Evolutionary conservation across 495 filamentous ascomycete species (phyloP), one percentile per base, ranked within the genome.

Genomic region (Lasiosphaeris hirsuta): DNA sequence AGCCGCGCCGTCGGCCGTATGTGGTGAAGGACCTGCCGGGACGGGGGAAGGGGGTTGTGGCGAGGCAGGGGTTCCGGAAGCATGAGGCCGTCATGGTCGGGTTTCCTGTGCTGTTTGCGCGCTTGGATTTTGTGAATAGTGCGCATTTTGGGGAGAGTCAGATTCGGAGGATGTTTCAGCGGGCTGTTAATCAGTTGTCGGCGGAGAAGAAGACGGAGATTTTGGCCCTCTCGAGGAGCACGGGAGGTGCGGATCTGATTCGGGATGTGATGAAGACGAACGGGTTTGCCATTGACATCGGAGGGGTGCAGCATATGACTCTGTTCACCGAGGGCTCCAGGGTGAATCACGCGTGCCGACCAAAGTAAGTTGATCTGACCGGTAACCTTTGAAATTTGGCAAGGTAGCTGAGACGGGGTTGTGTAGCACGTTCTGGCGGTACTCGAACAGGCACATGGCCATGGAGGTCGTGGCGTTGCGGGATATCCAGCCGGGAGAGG

Each of bases 241-340:
- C 81, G 1, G 86, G 86, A 10, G 86, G 86, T 8, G 86, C 15
- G 30, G 42, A 85, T 37, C 74, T 87, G 6, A 69, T 84, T 18
- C 85, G 90, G 58, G 90, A 92, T 68, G 78, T 89, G 14, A 79
- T 89, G 38, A 78, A 81, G 11, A 90, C 89, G 77, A 74, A 72
- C 36, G 68, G 65, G 13, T 74, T 72, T 40, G 65, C 65, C 3
- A 56, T 74, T 6, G 71, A 72, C 49, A 49, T 74, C 8, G 66
- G 61, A 7, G 69, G 69, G 34, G 64, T 67, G 13, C 59, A 63
- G 3, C 68, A 74, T 40, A 35, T 69, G 14, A 69, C 59, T 0
- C 10, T 74, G 10, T 66, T 63, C 38, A 19, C 60, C 67, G 69
- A 64, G 68, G 41, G 41, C 41, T 37, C 30, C 38, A 13, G 53